Conservation (phyloP, 2,329 filamentous ascomycete species). For the Didymella pinodella region DNA sequence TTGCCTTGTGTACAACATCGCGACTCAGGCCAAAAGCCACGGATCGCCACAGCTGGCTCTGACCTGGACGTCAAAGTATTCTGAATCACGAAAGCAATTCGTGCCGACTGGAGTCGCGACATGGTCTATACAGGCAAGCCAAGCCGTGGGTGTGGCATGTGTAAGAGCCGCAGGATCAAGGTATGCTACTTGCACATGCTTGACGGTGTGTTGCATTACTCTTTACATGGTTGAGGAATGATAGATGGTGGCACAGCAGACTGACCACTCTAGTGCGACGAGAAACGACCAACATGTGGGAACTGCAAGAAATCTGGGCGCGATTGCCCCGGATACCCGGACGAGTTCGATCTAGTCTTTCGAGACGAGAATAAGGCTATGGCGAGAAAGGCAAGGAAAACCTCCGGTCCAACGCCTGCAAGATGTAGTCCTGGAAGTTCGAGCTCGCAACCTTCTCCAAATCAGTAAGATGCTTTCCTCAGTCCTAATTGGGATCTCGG, state of each 20-base stretch:
- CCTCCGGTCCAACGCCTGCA: slow-evolving; percentile 30
- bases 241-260: slow-evolving; percentile 9
- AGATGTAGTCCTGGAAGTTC: slow-evolving; percentile 27
- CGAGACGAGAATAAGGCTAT: slow-evolving; percentile 76
- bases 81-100: background rate
- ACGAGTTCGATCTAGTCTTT: slow-evolving; percentile 76
- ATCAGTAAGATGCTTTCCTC: slow-evolving; percentile 34
- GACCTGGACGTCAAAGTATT: background rate
- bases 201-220: background rate
- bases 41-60: background rate
- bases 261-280: slow-evolving; percentile 41
- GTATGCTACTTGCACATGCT: slow-evolving; percentile 54
- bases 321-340: slow-evolving; percentile 54
- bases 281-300: slow-evolving; percentile 47
- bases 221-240: background rate
- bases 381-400: slow-evolving; percentile 66
- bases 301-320: slow-evolving; percentile 47
- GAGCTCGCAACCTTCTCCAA: slow-evolving; percentile 42
- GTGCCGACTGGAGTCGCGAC: slow-evolving; percentile 16
- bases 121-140: slow-evolving; percentile 55
- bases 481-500: background rate
- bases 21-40: slow-evolving; percentile 6
- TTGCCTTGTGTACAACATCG: slow-evolving; percentile 7
- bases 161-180: slow-evolving; percentile 76
- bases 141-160: slow-evolving; percentile 73